Base-by-base conservation (phyloP, 2,329 filamentous ascomycete genomes). In the Pseudogymnoascus destructans region DNA sequence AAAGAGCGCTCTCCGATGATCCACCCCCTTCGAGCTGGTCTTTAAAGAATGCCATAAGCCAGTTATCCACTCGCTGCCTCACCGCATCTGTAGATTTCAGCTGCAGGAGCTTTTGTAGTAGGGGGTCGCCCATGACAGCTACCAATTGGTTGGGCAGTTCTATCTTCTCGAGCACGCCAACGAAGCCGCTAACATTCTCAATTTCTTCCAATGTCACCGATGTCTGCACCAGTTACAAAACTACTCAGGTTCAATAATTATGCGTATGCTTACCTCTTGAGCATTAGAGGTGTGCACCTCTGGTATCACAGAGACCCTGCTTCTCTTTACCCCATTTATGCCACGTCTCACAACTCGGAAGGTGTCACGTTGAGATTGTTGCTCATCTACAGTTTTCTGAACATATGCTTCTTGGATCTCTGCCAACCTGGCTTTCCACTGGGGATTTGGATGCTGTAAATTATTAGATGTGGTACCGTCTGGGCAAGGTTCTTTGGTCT, bases 101-200 rank as follows among this genome's bases (percentile, higher is more conserved):
- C n/a, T 87, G 72, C 32, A 89, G 73, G 21, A 92, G 75, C 67
- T 92, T 93, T 68, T 92, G 88, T 1, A 92, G 77, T 27, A 95
- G 74, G 2, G 85, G 85, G 66, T 95, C 87, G 1, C 79, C 80
- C 11, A 95, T 73, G 3, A 87, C 82, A 4, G 89, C 87, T 38
- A 90, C 82, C 1, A 95, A 75, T 70, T 95, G 89, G 62, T 87
- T 90, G 0, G 89, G 89, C 38, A 90, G 73, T 69, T 93, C 87
- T 23, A 95, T 83, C 63, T 79, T 86, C 64, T 95, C 88, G 7
- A 95, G 71, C 59, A 80, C 86, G 46, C 80, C 78, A 5, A 89
- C 84, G 60, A 95, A 85, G 55, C 81, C 77, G 21, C 81, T 75
- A 10, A 83, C 82, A 61, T 77, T 84, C 64, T 89, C 85, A 58